Base-by-base conservation (phyloP, 305 asterid species). In the Withania somnifera region DNA sequence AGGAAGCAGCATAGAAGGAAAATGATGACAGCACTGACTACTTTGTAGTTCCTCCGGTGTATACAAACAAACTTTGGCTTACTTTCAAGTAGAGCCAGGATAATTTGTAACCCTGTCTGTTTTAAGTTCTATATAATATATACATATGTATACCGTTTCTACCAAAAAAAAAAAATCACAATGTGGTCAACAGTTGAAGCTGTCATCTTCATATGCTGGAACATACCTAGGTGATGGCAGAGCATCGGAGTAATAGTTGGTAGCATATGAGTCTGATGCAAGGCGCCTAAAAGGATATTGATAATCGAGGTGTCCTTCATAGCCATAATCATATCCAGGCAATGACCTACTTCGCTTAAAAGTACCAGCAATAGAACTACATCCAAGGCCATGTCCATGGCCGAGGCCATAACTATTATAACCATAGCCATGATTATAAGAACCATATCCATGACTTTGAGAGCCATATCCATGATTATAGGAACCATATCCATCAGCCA, bases 351-450 rank as follows among this genome's bases (percentile, higher is more conserved):
- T 19, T 3, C 66, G 13, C 36, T 11, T 32, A 64, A 64, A 85
- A 63, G 88, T 83, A 71, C 82, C 64, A 38, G 71, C 81, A 5
- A 80, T 28, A 22, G 76, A 77, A 68, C 78, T 84, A 32, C 34
- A 30, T 2, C 79, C 24, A 24, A 22, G 36, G 7, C 78, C 19
- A 68, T 36, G 47, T 9, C 76, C 47, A 3, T 11, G 6, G n/a
- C 54, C 8, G 9, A 5, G 77, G 32, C 54, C 53, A 20, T 68
- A 11, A 68, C 77, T 38, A 32, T 68, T 68, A 68, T 40, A 67
- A 67, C 53, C 77, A 64, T 0, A 17, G 11, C 28, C 75, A n/a
- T 38, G 54, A 6, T 40, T 50, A 56, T 20, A 58, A 60, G 71
- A 63, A 2, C 54, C 78, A 69, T 69, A 14, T 17, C 79, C 79